Percentiles rank a stretch among this genome's conserved stretches.
phyloP scores from a whole-genome alignment of 2,329 filamentous ascomycete species.

The Fusarium nygamai region DNA sequence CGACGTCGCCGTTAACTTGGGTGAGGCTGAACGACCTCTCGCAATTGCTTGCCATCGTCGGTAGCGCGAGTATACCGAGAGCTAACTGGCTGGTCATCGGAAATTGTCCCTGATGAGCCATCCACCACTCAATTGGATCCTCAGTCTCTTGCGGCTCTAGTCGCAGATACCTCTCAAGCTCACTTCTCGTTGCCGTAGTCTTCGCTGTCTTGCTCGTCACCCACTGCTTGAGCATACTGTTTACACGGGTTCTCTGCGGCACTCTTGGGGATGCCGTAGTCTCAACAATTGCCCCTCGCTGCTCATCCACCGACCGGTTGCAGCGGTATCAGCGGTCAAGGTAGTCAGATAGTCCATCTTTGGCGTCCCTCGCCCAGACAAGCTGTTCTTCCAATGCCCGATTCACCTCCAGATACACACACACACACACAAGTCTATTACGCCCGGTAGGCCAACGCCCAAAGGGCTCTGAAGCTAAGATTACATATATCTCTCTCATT shows the following conservation, averaged over 20 bases:
- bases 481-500: no score
- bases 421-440: no score
- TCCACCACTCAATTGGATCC: conserved; percentile 9
- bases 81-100: background rate
- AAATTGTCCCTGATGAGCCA: background rate
- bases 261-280: background rate
- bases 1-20: background rate
- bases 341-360: background rate
- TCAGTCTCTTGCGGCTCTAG: conserved; percentile 7
- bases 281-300: background rate
- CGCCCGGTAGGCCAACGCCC: no score
- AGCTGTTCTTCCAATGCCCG: background rate
- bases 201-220: background rate
- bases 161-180: conserved; percentile 1
- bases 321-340: background rate
- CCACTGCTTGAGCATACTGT: background rate
- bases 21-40: background rate
- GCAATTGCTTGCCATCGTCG: background rate
- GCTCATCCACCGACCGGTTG: background rate
- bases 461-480: no score
- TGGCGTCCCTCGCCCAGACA: background rate
- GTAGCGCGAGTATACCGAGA: conserved; percentile 1
- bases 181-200: background rate
- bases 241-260: background rate
- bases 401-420: background rate